Evolutionary conservation across 768 basidiomycete genomes (phyloP), one percentile per base, ranked within the genome.

Genomic region (Gymnopilus junonius): DNA sequence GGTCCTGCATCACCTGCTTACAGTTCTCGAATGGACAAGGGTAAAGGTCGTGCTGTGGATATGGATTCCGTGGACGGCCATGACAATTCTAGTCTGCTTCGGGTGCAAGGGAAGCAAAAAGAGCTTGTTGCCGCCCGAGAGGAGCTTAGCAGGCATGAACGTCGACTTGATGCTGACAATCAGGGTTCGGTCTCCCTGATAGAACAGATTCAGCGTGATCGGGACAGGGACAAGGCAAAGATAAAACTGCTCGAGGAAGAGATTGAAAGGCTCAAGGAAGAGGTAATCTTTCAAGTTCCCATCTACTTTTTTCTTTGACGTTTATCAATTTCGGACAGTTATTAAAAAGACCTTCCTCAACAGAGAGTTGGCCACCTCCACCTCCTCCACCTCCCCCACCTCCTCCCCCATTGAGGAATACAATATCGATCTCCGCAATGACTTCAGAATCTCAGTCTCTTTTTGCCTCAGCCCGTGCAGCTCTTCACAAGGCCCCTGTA

Each of bases 241-340:
- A 92, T 93, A 31, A 79, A 75, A 64, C 75, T 78, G 61, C 79
- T 94, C 4, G 90, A 93, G 68, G 83, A 83, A 51, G 92, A 94
- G 70, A 85, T 92, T 39, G 75, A 74, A 43, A 70, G 79, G 43
- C 75, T 92, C 61, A 86, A 80, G 65, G 82, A 83, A 69, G 87
- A 89, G 82, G 89, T 86, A 34, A 10, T 70, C 70, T 23, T 37
- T 1, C 50, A 48, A 10, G 46, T 23, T 46, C 62, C 53, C 20
- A 4, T 59, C 32, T 59, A 14, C 31, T 56, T 29, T 45, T 6
- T 37, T 37, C 10, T 35, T 8, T n/a, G 46, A 29, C 29, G 34
- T 60, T 45, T 37, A n/a, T 48, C 48, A 43, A 32, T 27, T 46
- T 63, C 35, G 42, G 14, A 46, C 62, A 89, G 87, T 79, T 88